Base-by-base conservation (phyloP, 768 basidiomycete genomes). In the Lactarius psammicola region DNA sequence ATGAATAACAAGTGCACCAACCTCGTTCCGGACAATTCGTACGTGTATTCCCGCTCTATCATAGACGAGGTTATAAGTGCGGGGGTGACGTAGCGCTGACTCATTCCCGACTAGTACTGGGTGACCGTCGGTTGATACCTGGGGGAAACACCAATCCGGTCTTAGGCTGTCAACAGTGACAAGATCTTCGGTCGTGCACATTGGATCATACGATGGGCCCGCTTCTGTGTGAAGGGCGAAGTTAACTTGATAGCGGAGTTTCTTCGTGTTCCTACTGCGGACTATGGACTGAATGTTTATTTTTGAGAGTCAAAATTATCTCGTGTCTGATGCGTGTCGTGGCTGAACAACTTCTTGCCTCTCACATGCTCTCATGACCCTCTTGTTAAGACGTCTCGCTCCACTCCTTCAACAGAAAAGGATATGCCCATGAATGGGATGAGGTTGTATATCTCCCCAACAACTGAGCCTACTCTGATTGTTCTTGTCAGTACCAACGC, bases 41-140 rank as follows among this genome's bases (percentile, higher is more conserved):
- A 26, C 38, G 68, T 69, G 20, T 42, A 28, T 34, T 31, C 3
- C 18, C 17, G 30, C 18, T 51, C 13, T n/a, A n/a, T n/a, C n/a
- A n/a, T 51, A n/a, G 13, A 28, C 49, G 1, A 51, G 13, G 17
- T 34, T 8, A 31, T 40, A 26, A 13, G 8, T 26, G 18, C 30
- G 6, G 20, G 28, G 9, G 9, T 46, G 34, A n/a, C 23, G 42
- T 40, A 38, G 20, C 11, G 46, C 56, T 53, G 56, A 62, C 56
- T 18, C 8, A n/a, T 17, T 33, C 28, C 17, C 26, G 13, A 57
- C 28, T 46, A 66, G 65, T 66, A 66, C 38, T 66, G 65, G 49
- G 55, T 66, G 30, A 51, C 65, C 13, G 34, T 34, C 31, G 49
- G 31, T 4, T 66, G 65, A n/a, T 51, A 33, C 62, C 46, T 36